phyloP scores from a whole-genome alignment of 2,329 filamentous ascomycete species.

The Didymella pomorum region DNA sequence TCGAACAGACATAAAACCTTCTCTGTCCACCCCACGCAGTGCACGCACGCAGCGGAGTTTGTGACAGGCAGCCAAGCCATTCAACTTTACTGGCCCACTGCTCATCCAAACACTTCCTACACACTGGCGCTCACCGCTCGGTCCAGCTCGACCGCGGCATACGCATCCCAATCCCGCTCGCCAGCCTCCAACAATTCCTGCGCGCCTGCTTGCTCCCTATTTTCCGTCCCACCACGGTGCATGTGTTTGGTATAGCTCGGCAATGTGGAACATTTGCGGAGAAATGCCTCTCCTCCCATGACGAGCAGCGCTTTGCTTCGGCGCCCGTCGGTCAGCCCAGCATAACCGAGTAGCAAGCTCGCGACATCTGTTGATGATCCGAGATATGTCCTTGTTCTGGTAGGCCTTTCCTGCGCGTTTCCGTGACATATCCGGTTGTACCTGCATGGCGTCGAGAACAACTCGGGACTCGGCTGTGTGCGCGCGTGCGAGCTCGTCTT shows the following conservation, averaged over 20 bases:
- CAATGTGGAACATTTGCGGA: slow-evolving; percentile 20
- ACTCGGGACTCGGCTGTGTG: slow-evolving; percentile 14
- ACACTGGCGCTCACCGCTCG: slow-evolving; percentile 22
- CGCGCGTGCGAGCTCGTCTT: background rate
- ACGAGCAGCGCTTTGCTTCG: slow-evolving; percentile 22
- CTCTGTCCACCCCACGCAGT: slow-evolving; percentile 35
- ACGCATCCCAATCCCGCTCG: slow-evolving; percentile 10
- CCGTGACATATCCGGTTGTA: slow-evolving; percentile 11
- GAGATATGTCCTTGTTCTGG: slow-evolving; percentile 15
- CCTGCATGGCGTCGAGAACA: slow-evolving; percentile 22
- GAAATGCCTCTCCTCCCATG: slow-evolving; percentile 23
- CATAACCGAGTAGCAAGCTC: slow-evolving; percentile 13
- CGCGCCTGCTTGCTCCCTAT: slow-evolving; percentile 9
- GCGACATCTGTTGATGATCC: slow-evolving; percentile 14
- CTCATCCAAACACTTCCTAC: slow-evolving; percentile 26
- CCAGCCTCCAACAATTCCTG: slow-evolving; percentile 14
- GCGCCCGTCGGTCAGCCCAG: slow-evolving; percentile 15
- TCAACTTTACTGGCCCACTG: slow-evolving; percentile 23
- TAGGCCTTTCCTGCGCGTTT: slow-evolving; percentile 4
- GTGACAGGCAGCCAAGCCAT: slow-evolving; percentile 26
- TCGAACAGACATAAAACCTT: slow-evolving; percentile 32
- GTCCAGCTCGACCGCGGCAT: slow-evolving; percentile 18
- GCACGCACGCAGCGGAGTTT: slow-evolving; percentile 9
- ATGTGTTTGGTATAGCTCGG: slow-evolving; percentile 20
- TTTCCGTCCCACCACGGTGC: slow-evolving; percentile 17